Evolutionary conservation across 2,329 filamentous ascomycete species (phyloP), one percentile per base, ranked within the genome.

Genomic region (Didymella exigua): DNA sequence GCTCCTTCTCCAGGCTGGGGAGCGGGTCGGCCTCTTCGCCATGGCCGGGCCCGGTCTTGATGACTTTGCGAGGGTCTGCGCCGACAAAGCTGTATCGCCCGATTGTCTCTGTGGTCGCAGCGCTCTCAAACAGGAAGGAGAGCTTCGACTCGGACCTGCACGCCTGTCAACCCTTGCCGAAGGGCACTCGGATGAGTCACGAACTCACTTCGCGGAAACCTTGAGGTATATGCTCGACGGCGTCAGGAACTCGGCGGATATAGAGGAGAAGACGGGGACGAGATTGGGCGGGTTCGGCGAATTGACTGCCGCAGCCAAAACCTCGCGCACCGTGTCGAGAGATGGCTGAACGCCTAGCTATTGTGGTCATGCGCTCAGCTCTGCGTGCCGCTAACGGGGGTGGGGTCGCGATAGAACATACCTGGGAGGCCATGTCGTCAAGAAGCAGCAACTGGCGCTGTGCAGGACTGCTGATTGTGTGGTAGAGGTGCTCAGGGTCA

Each of bases 211-310:
- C 59, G 87, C 84, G 30, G 90, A 88, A 65, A 97, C 83, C 78
- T 97, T 98, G 63, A 99, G 84, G 77, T 98, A 99, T 65, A 96
- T 93, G 59, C 90, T 86, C n/a, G 91, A 93, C 3, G 95, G 95
- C 1, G 93, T 99, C 74, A 98, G 84, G 64, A 98, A 88, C 76
- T 97, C 93, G 66, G 93, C 93, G 5, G 91, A 87, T 66, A 96
- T 91, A 61, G 93, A 90, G 23, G 89, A 87, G 76, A 88, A 92
- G 36, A 96, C 76, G 2, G 92, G 91, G 8, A 96, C 84, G 59
- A 96, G 84, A 67, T 95, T 96, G 3, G 89, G 88, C 53, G 86
- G 79, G 62, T 84, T 84, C 49, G 80, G 71, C 33, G 81, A 79
- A 23, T 77, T 75, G 66, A 76, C 76, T 19, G 81, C 80, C 49